Evolutionary conservation across 805 yeast species (phyloP), one percentile per base, ranked within the genome.

Genomic region (Kazachstania kunashirensis): DNA sequence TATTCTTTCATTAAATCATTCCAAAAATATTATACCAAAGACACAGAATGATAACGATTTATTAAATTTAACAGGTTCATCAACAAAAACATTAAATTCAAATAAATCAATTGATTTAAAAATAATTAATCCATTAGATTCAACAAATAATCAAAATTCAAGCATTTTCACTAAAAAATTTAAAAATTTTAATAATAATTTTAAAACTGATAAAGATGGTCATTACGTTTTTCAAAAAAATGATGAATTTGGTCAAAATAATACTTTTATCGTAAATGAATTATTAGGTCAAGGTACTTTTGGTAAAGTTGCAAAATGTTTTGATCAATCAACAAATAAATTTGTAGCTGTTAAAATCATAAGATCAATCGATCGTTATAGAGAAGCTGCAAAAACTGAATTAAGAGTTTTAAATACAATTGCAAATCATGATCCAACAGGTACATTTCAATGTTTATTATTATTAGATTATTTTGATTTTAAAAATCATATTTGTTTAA

Each of bases 231-330:
- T 78, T 11, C 70, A 68, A 33, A 59, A 67, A 8, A 75, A 77
- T 41, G 76, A 77, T 21, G 49, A 57, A 2, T 79, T 82, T 56
- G 84, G 94, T n/a, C 39, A 45, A 12, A 77, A 81, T 51, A 66
- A 64, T 35, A 61, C 95, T 31, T 88, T 81, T 57, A 62, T 70
- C 14, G 79, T 88, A 10, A 60, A 72, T 24, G 69, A 75, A 40
- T 62, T 85, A 24, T 64, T 92, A 38, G 99, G 99, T 1, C 89
- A 88, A 43, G 99, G 99, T 2, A 88, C 98, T 1, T 92, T 92
- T 67, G 98, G 98, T 8, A 97, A 92, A 62, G 99, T 92, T 32
- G 94, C 88, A 29, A 92, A 89, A 62, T 89, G 96, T 61, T 70
- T 68, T 46, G 97, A 92, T 54, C 65, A 39, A 6, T 8, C 16